Base-by-base conservation (phyloP, 2,329 filamentous ascomycete species). In the Claviceps fusiformis region DNA sequence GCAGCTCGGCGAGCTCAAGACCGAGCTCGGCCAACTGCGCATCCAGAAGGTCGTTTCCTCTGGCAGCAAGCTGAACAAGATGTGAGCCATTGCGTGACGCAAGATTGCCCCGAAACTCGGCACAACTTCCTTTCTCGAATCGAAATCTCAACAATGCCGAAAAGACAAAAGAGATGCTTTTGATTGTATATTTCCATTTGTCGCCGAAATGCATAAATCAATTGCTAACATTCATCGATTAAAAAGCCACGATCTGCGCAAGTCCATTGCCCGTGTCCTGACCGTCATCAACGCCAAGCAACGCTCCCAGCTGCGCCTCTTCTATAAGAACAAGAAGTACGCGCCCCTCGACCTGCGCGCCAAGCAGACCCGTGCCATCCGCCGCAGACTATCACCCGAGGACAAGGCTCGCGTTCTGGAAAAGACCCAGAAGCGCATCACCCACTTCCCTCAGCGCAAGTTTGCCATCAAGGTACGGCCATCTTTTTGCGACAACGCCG, bases 281-380 rank as follows among this genome's bases (percentile, higher is more conserved):
- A 98, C 93, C 76, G 83, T 98, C 80, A 95, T 98, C 86, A 98
- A 97, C 84, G 87, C 90, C 78, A 97, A 95, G 85, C 93, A 98
- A 82, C 87, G 95, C 75, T 82, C 89, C 65, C 91, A 97, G 80
- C 89, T 98, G 70, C 90, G 91, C 69, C 82, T 97, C 66, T 97
- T 97, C 87, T 98, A 98, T 86, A 95, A 95, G 84, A 87, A 87
- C 86, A 97, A 97, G 89, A 97, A 96, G 83, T 96, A 96, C 84
- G 79, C 90, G 63, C 93, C 93, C 63, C 89, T 98, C 74, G 95
- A 98, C 76, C 91, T 98, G 80, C 89, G 93, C 77, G 77, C 90
- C 73, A 97, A 97, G 88, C 85, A 93, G 81, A 98, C 93, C 73
- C 91, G 93, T 70, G 93, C 91, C 73, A 95, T 97, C 79, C 90